Evolutionary conservation across 192 early-diverging fungal species (phyloP).

Genomic region (Gigaspora rosea): DNA sequence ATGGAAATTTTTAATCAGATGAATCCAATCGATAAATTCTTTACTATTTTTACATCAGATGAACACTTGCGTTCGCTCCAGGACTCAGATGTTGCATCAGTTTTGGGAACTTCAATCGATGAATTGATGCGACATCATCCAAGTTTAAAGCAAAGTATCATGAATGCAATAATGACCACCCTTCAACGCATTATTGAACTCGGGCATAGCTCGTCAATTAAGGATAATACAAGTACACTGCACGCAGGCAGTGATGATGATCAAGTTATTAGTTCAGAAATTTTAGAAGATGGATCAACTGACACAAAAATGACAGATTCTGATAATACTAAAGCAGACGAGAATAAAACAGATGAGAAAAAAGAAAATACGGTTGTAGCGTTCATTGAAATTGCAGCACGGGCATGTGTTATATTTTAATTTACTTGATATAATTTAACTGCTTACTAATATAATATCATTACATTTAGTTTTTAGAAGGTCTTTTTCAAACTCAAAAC

Average conservation of each 20-base stretch:
- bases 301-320: constrained; percentile 34
- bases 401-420: constrained; percentile 44
- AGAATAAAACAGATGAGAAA: constrained; percentile 49
- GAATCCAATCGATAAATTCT: constrained; percentile 70
- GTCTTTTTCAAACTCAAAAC: constrained; percentile 75
- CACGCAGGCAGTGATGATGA: constrained; percentile 58
- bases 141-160: constrained; percentile 69
- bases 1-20: constrained; percentile 79
- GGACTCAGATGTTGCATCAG: constrained; percentile 83
- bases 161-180: constrained; percentile 69
- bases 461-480: constrained; percentile 72
- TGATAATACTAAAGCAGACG: constrained; percentile 44
- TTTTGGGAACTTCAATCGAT: constrained; percentile 85
- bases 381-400: constrained; percentile 66
- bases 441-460: not conserved
- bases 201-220: constrained; percentile 47
- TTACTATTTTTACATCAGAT: constrained; percentile 74
- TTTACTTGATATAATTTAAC: not conserved
- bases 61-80: constrained; percentile 76
- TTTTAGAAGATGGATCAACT: constrained; percentile 27
- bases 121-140: constrained; percentile 98
- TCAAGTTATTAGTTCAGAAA: constrained; percentile 35
- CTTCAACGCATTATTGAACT: constrained; percentile 66
- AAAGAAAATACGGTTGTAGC: constrained; percentile 54
- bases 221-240: constrained; percentile 47